phyloP scores from a whole-genome alignment of 257 asterid genomes.

The Marsdenia floribunda region DNA sequence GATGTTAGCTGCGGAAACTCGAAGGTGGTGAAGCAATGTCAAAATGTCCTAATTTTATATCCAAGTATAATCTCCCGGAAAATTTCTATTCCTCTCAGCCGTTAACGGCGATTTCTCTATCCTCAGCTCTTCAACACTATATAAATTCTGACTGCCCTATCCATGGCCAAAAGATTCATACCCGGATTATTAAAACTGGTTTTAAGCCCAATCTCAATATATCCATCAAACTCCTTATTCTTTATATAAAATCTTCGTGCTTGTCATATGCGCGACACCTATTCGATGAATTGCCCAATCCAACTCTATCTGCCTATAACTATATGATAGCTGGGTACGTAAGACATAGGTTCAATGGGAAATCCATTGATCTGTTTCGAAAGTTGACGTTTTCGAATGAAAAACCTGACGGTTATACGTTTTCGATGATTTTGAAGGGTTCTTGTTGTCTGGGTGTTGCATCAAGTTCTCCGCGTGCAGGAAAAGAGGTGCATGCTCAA shows the following conservation, averaged over 20 bases:
- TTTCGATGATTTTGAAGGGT: constrained; percentile 72
- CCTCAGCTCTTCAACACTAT: constrained; percentile 51
- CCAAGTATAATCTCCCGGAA: constrained; percentile 15
- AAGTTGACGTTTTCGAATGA: constrained; percentile 41
- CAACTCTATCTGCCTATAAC: constrained; percentile 70
- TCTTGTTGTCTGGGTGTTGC: constrained; percentile 33
- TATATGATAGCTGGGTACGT: constrained; percentile 74
- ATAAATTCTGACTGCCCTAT: constrained; percentile 65
- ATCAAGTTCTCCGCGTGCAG: constrained; percentile 19
- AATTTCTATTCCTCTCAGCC: constrained; percentile 14
- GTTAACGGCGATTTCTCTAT: constrained; percentile 26
- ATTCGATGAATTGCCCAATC: constrained; percentile 71
- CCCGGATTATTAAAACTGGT: constrained; percentile 69
- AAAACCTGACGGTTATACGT: constrained; percentile 62
- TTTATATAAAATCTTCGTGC: constrained; percentile 45
- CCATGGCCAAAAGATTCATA: constrained; percentile 74
- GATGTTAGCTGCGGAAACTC: background rate
- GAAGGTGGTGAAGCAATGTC: constrained; percentile 11
- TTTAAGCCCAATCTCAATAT: constrained; percentile 52
- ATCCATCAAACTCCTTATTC: constrained; percentile 65
- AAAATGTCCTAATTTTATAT: constrained; percentile 23
- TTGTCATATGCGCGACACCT: constrained; percentile 49
- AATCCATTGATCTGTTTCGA: constrained; percentile 52
- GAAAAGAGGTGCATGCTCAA: constrained; percentile 60
- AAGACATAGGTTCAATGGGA: constrained; percentile 38